These are phyloP conservation scores for Adansonia rubrostipa DNA, from an alignment of 441 rosid genomes.

Conservation along the genomic window DNA sequence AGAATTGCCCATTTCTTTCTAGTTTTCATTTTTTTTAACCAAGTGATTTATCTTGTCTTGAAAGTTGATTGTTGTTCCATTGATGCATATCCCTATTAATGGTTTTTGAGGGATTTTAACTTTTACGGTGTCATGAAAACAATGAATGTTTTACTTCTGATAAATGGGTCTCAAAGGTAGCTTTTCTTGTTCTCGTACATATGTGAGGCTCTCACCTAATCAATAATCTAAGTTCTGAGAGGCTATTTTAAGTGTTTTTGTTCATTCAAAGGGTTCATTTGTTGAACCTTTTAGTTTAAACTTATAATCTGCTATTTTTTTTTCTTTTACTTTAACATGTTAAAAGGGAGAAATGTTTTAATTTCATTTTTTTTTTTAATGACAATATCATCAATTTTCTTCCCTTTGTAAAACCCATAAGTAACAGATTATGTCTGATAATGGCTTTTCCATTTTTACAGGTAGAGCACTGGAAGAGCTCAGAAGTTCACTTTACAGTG, in stretches of 20 bases:
- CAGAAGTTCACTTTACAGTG: slow-evolving; percentile 77
- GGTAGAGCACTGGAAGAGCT: slow-evolving; percentile 87
- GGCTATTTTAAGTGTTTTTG: too few relatives aligned
- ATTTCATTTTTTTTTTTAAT: too few relatives aligned
- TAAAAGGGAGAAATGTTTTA: neutral
- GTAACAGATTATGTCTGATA: neutral
- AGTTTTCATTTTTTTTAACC: neutral
- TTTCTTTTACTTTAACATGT: too few relatives aligned
- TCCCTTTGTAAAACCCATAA: too few relatives aligned
- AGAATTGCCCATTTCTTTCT: neutral
- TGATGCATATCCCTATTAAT: too few relatives aligned
- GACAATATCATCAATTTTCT: too few relatives aligned
- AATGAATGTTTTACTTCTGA: slow-evolving; percentile 19
- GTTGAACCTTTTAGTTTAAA: neutral
- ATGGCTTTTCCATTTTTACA: slow-evolving; percentile 26
- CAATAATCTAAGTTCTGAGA: neutral
- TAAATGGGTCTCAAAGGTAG: slow-evolving; percentile 20
- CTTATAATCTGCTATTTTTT: neutral
- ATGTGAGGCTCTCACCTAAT: neutral
- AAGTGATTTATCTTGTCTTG: neutral
- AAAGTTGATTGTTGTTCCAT: too few relatives aligned
- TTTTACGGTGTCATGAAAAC: slow-evolving; percentile 5
- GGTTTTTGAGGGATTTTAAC: neutral
- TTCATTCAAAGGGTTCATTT: neutral
- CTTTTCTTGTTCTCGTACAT: neutral